Evolutionary conservation across 2,329 filamentous ascomycete species (phyloP), one percentile per base, ranked within the genome.

Genomic region (Fonsecaea pedrosoi): DNA sequence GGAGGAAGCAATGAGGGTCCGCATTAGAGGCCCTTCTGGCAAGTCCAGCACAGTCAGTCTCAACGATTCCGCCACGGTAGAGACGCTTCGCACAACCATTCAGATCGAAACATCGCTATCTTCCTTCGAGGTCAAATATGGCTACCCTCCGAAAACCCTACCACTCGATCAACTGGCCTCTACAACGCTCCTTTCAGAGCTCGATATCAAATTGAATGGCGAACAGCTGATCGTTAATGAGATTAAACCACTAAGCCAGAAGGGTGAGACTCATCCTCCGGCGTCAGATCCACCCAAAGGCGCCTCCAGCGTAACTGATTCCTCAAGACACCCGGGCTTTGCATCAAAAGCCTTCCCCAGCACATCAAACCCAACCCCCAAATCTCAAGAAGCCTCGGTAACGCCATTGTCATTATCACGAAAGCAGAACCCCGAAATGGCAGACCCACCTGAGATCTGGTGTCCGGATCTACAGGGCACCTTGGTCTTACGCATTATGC

Each of bases 401-500:
- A 65, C 70, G 9, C 73, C 73, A 7, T 63, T 77, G 15, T 75
- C 77, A 1, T 76, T 83, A 1, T 76, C 82, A 42, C 77, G 81
- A 53, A 84, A 82, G 65, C 69, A 77, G 35, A 78, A 78, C 21
- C 67, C 73, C 64, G 75, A 80, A 4, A 81, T 85, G 48, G 81
- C 82, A 54, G 87, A 90, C 69, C 86, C 87, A 1, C 88, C 88
- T 0, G 87, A 89, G 72, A 78, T 90, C 1, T 79, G 83, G 0
- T 81, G 89, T 0, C 83, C 86, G 6, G 80, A 83, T 34, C 84
- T 86, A 57, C 80, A 80, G 37, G 86, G 86, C 55, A 85, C 83
- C 1, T 78, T 86, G 18, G 90, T 96, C 8, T 85, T 97, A 18
- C 90, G 94, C 13, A 92, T 98, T 59, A 97, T 98, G 94, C 92